Evolutionary conservation across 331 rosid species (phyloP).

Genomic region (Stylosanthes scabra): DNA sequence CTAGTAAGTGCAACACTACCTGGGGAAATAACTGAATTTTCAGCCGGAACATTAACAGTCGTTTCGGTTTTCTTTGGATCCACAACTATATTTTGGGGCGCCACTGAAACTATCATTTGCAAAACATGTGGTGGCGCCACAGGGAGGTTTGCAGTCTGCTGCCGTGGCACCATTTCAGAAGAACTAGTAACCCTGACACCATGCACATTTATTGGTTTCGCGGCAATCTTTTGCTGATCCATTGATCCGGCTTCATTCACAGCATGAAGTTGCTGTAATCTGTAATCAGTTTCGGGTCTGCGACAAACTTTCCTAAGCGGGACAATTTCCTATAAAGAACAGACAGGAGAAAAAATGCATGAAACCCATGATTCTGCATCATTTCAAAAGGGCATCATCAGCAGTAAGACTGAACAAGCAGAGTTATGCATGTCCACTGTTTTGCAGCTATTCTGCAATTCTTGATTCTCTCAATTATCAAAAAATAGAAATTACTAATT

Average conservation of each 20-base stretch:
- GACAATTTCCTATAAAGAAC: constrained; percentile 80
- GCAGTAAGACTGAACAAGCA: constrained; percentile 24
- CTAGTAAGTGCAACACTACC: constrained; percentile 36
- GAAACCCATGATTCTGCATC: neutral
- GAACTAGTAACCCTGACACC: constrained; percentile 43
- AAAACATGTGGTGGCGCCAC: constrained; percentile 37
- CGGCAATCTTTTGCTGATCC: constrained; percentile 61
- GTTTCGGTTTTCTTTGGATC: constrained; percentile 61
- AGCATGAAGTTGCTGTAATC: constrained; percentile 93
- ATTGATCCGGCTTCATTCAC: constrained; percentile 59
- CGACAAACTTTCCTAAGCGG: constrained; percentile 96
- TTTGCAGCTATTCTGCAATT: constrained; percentile 32
- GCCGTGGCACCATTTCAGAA: constrained; percentile 65
- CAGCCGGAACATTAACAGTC: constrained; percentile 43
- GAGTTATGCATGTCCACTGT: constrained; percentile 16
- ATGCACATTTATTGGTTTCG: constrained; percentile 49
- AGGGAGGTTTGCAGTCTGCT: constrained; percentile 49
- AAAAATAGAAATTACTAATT: constrained; percentile 14
- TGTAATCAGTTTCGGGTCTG: constrained; percentile 89
- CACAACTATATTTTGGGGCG: constrained; percentile 44
- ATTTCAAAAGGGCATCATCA: constrained; percentile 16
- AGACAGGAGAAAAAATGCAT: constrained; percentile 10
- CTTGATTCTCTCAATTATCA: constrained; percentile 23
- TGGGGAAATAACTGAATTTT: constrained; percentile 38
- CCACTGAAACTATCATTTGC: constrained; percentile 45